Base-by-base conservation (phyloP, 176 grass and related monocot species). In the Oryza longistaminata region DNA sequence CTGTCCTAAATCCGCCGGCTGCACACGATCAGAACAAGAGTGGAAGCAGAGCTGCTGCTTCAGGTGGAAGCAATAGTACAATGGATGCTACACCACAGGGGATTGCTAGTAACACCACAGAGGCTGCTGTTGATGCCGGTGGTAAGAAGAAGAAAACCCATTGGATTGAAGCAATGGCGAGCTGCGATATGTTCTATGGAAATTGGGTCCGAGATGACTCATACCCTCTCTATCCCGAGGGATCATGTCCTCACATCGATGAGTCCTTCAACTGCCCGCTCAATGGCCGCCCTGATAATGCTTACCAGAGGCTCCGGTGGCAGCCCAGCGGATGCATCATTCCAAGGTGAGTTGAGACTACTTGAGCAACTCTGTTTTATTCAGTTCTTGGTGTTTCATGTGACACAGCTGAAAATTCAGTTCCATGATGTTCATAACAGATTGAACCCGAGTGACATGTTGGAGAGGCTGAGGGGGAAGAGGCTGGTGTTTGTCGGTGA, bases 401-500 rank as follows among this genome's bases (percentile, higher is more conserved):
- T 50, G 1, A 64, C 34, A 75, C 21, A 73, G n/a, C 58, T 62
- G 58, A 62, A 62, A 9, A 29, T 78, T 87, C 69, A 52, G 75
- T 71, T 75, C 64, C 70, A n/a, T 86, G 48, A n/a, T 90, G 73
- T 76, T 86, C 73, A 9, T 87, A 22, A 43, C 68, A 97, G 92
- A 17, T 89, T 94, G 74, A 81, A 94, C 77, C 88, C 92, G 12
- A 68, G 52, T 60, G 85, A 91, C 83, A 93, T 98, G 91, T 81
- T 98, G 86, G 88, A 95, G 66, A 84, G 76, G 64, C 79, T 98
- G 83, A 89, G 87, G 87, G 91, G 93, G 40, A 92, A 98, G 85
- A 87, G 96, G 25, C 58, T 98, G 69, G 96, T 91, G 49, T 98
- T 98, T 66, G 89, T 98, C 8, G 96, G 96, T 43, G 96, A 98